Base-by-base conservation (phyloP, 2,329 filamentous ascomycete species). In the Alternaria sp. region DNA sequence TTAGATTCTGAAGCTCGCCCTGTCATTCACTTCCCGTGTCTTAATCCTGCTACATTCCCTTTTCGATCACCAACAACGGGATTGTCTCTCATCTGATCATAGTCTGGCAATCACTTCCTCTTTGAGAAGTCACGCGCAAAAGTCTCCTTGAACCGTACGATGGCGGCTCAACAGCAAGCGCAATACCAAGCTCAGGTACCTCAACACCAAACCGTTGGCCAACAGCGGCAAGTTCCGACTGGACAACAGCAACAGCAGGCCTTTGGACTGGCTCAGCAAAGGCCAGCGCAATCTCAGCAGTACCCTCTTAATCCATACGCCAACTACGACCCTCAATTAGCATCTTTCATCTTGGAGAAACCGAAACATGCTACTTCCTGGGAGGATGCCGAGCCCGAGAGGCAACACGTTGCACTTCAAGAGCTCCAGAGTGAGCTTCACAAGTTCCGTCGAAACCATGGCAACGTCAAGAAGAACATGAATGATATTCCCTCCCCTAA, bases 271-370 rank as follows among this genome's bases (percentile, higher is more conserved):
- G 43, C 50, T 8, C 63, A 67, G 22, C 60, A 65, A 34, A 70
- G 62, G 34, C 59, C 28, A 40, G 30, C 48, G n/a, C 62, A 56
- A 48, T 44, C 59, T 12, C 53, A 65, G 41, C 62, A 65, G n/a
- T 20, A 57, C 34, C 14, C 38, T 8, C 60, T 61, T 3, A 59
- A 51, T 18, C 48, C 32, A 25, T 64, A 62, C 49, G 41, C 56
- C 32, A 64, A 52, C 8, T 68, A 65, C 50, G 60, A 69, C 20
- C 73, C 73, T 5, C 64, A 73, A 46, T 38, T 76, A 9, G 64
- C 66, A 4, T 54, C 70, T 18, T 78, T 72, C 63, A 71, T 66
- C 3, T 48, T 76, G 3, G 67, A 71, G 46, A 75, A 69, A 59
- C 65, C 61, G 20, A 67, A 60, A 20, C 60, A 63, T 18, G 57